Evolutionary conservation across 768 basidiomycete genomes (phyloP).

Genomic region (Pisolithus albus): DNA sequence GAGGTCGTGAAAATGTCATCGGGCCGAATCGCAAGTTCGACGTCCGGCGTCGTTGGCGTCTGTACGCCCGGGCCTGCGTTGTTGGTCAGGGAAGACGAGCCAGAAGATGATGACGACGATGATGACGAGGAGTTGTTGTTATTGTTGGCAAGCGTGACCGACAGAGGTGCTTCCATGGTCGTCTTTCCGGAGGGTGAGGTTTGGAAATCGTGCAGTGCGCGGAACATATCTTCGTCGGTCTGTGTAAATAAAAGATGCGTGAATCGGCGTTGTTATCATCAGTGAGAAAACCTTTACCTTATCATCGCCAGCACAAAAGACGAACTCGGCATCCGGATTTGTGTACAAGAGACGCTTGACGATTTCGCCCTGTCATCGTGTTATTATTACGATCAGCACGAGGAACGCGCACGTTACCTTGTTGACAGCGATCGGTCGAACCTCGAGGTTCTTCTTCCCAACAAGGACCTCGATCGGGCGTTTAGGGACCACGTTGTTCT

Average conservation of each 20-base stretch:
- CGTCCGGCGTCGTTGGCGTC: constrained; percentile 28
- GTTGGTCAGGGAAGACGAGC: not conserved
- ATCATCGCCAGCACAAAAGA: constrained; percentile 98
- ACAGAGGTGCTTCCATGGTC: constrained; percentile 53
- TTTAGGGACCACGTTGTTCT: constrained; percentile 89
- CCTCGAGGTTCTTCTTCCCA: constrained; percentile 98
- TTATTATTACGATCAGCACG: not conserved
- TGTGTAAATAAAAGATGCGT: constrained; percentile 20
- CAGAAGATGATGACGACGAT: constrained; percentile 14
- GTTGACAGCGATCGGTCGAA: constrained; percentile 90
- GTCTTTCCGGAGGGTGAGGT: constrained; percentile 30
- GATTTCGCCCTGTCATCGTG: constrained; percentile 67
- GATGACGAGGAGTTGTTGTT: no score
- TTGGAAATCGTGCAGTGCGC: constrained; percentile 65
- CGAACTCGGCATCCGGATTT: constrained; percentile 90
- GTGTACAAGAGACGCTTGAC: constrained; percentile 90
- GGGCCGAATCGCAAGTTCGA: constrained; percentile 57
- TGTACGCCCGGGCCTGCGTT: no score
- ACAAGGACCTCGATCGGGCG: constrained; percentile 95
- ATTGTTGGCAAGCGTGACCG: constrained; percentile 29
- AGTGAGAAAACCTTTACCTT: constrained; percentile 48
- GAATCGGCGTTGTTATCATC: not conserved
- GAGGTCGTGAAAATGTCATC: constrained; percentile 86
- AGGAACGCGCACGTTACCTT: constrained; percentile 42
- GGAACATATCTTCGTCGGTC: constrained; percentile 99